Evolutionary conservation across 495 filamentous ascomycete species (phyloP), one percentile per base, ranked within the genome.

Genomic region (Pyronema domesticum): DNA sequence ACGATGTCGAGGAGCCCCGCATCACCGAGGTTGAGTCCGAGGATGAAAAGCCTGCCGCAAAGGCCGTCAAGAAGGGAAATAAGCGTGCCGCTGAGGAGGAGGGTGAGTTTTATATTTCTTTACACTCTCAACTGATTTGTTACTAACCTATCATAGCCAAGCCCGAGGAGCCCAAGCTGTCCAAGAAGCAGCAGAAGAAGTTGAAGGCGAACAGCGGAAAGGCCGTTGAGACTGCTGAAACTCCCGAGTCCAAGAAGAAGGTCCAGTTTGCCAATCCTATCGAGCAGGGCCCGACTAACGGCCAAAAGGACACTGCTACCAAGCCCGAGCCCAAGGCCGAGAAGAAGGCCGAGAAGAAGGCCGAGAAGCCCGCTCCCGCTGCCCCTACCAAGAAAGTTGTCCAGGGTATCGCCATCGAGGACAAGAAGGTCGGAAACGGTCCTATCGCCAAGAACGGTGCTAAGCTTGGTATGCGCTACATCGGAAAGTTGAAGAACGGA

Each of bases 251-350:
- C 44, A 68, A 64, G 37, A 98, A 96, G 80, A 95, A 95, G 74
- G 91, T 99, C 33, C 86, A 94, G 70, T 99, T 99, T 68, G 91
- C 91, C 59, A 93, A 95, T 76, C 85, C 95, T 68, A 83, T 98
- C 35, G 93, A 96, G 74, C 88, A 94, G 68, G 91, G 89, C 46
- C 91, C 91, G 39, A 87, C 87, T 42, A 67, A 71, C 66, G 67
- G 70, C 61, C 48, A 51, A 57, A 72, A 70, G 46, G 13, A 30
- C 51, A 57, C 54, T 23, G 54, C 60, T 36, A 78, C 74, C 54
- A 71, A 70, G 61, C 63, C 61, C 39, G 64, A 68, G 19, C 46
- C 57, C n/a, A 58, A 57, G 57, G 47, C 44, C 55, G 61, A 45
- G 59, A 66, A 37, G 50, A 60, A 46, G 14, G 66, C 64, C 30